Conservation (phyloP, 129 eudicot species). For the Helichrysum umbraculigerum region DNA sequence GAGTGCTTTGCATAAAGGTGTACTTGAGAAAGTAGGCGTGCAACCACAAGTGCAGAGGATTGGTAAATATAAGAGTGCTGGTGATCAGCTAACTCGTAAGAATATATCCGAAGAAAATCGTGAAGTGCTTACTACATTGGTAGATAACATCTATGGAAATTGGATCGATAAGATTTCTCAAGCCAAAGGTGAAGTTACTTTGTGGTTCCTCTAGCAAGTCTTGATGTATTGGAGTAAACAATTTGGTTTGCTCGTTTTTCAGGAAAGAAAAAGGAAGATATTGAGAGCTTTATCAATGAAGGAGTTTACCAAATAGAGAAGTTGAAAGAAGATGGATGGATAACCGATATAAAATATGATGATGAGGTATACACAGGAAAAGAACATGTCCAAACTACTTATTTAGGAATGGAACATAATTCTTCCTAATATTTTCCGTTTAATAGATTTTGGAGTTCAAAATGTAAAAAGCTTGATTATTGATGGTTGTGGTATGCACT, state of each 20-base stretch:
- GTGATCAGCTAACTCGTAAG: constrained; percentile 83
- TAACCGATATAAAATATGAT: constrained; percentile 82
- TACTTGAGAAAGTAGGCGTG: constrained; percentile 78
- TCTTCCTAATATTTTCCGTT: constrained; percentile 11
- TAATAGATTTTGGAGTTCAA: constrained; percentile 34
- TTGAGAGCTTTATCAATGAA: constrained; percentile 74
- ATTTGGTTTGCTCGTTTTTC: constrained; percentile 19
- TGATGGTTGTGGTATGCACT: constrained; percentile 35
- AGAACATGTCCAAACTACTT: constrained; percentile 30
- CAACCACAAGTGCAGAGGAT: constrained; percentile 88
- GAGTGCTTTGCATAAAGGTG: constrained; percentile 56
- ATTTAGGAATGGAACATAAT: constrained; percentile 15
- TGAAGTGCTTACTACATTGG: constrained; percentile 86
- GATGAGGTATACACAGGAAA: constrained; percentile 62
- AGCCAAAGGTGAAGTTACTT: constrained; percentile 60
- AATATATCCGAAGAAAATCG: constrained; percentile 80
- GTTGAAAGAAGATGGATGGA: constrained; percentile 82
- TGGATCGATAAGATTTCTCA: constrained; percentile 76
- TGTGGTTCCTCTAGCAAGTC: constrained; percentile 17
- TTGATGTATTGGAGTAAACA: constrained; percentile 25
- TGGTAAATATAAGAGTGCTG: constrained; percentile 96
- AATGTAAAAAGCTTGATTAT: constrained; percentile 36
- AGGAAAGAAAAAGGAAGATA: constrained; percentile 77
- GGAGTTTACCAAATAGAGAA: constrained; percentile 72
- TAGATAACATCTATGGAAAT: constrained; percentile 79